Conservation (phyloP, 306 rosid species). For the Gillenia trifoliata region DNA sequence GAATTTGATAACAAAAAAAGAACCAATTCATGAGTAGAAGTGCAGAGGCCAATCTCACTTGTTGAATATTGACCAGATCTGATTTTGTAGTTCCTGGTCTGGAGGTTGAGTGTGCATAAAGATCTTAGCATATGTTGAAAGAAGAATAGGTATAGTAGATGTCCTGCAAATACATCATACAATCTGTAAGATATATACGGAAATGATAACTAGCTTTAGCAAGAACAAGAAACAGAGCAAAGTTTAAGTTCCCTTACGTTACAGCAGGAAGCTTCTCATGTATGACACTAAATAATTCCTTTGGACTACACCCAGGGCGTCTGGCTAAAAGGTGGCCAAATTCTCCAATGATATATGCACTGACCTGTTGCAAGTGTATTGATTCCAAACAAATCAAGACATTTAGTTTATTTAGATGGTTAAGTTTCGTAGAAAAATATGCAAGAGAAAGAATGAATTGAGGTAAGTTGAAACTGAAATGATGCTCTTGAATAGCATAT, state of each 20-base stretch:
- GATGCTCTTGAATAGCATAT: neutral
- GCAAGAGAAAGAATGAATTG: neutral
- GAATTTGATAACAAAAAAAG: constrained; percentile 4
- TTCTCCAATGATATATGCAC: constrained; percentile 96
- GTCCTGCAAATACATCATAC: constrained; percentile 56
- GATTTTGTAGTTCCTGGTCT: constrained; percentile 92
- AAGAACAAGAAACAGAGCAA: constrained; percentile 6
- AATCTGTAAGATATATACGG: constrained; percentile 19
- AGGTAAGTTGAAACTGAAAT: neutral
- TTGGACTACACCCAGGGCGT: constrained; percentile 89
- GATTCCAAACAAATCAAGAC: constrained; percentile 11
- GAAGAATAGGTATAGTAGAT: constrained; percentile 83
- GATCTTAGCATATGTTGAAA: constrained; percentile 95
- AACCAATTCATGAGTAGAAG: constrained; percentile 13
- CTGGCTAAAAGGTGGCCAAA: constrained; percentile 95
- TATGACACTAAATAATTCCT: constrained; percentile 74
- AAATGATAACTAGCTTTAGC: neutral
- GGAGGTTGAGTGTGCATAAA: constrained; percentile 97
- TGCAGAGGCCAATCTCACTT: constrained; percentile 58
- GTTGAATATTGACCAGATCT: constrained; percentile 88
- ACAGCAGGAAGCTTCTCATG: constrained; percentile 99
- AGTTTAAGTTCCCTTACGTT: constrained; percentile 54
- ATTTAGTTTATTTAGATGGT: neutral
- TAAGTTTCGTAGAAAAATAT: neutral
- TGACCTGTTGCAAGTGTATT: constrained; percentile 65